phyloP scores from a whole-genome alignment of 2,329 filamentous ascomycete species.

The Trichoderma sp. region DNA sequence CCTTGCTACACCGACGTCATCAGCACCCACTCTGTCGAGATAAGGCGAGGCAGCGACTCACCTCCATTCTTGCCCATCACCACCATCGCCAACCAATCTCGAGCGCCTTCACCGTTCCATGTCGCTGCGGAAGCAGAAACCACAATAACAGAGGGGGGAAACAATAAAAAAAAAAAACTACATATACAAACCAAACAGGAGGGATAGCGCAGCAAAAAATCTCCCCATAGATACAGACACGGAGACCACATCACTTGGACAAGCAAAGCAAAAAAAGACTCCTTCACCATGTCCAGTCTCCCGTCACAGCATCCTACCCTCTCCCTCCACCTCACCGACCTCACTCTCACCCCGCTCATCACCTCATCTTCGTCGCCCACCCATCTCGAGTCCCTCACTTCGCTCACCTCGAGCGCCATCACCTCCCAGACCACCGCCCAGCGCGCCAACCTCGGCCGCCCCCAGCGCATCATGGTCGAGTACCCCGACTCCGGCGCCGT shows the following conservation, averaged over 20 bases:
- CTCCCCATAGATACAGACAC: not conserved
- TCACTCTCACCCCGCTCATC: slow-evolving; percentile 56
- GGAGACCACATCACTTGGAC: not conserved
- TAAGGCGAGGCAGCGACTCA: not conserved
- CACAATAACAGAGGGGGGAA: not conserved
- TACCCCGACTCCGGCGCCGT: slow-evolving; percentile 45
- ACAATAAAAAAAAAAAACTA: not conserved
- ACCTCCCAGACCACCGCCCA: slow-evolving; percentile 52
- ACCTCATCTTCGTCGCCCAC: slow-evolving; percentile 47
- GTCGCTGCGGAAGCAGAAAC: not conserved
- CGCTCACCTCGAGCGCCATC: slow-evolving; percentile 53
- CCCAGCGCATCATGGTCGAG: slow-evolving; percentile 59
- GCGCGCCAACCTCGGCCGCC: slow-evolving; percentile 52
- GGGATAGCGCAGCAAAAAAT: not conserved
- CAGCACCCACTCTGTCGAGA: slow-evolving; percentile 15
- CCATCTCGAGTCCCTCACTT: slow-evolving; percentile 50
- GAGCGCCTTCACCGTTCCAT: not conserved
- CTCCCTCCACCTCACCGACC: slow-evolving; percentile 57
- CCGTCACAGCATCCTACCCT: slow-evolving; percentile 51
- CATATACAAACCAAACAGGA: not conserved
- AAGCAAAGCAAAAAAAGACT: not conserved
- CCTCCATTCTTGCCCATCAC: not conserved
- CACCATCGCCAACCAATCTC: not conserved
- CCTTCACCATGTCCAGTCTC: slow-evolving; percentile 35
- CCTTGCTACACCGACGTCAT: slow-evolving; percentile 16